phyloP scores from a whole-genome alignment of 2,329 filamentous ascomycete species.

The Chrysosporium queenslandicum region DNA sequence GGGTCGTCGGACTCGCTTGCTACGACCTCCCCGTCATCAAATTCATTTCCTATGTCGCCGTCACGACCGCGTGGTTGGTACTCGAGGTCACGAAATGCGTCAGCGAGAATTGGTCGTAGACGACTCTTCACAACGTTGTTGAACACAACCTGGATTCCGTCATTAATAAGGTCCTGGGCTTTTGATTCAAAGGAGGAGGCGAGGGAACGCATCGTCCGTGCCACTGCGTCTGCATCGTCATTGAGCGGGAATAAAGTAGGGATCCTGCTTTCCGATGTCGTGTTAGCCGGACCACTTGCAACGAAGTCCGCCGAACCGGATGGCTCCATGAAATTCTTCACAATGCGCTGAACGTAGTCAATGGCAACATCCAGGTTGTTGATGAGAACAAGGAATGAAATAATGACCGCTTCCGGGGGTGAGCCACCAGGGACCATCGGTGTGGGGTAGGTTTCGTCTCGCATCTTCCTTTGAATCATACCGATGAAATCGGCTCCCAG shows the following conservation, averaged over 20 bases:
- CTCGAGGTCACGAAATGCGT: constrained; percentile 85
- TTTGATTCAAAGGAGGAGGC: constrained; percentile 65
- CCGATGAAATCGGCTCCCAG: constrained; percentile 84
- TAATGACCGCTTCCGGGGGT: constrained; percentile 77
- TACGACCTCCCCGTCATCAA: constrained; percentile 26
- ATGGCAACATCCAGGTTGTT: constrained; percentile 91
- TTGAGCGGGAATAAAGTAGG: constrained; percentile 68
- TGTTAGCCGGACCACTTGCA: constrained; percentile 23
- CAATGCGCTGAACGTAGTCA: constrained; percentile 82
- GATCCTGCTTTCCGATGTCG: constrained; percentile 33
- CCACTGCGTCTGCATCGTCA: constrained; percentile 61
- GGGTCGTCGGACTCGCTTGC: constrained; percentile 21
- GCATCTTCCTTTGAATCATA: constrained; percentile 97
- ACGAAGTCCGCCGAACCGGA: constrained; percentile 29
- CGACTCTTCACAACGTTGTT: constrained; percentile 77
- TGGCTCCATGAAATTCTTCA: constrained; percentile 53
- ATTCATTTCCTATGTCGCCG: constrained; percentile 28
- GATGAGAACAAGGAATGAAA: constrained; percentile 82
- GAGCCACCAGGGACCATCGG: constrained; percentile 65
- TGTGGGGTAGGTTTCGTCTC: constrained; percentile 86
- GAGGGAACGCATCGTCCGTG: constrained; percentile 57
- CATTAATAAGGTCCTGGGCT: constrained; percentile 67
- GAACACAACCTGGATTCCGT: constrained; percentile 78
- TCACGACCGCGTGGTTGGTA: constrained; percentile 59
- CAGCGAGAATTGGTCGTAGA: constrained; percentile 70